A percentile compares a stretch with the other conserved stretches of the same genome.
Conservation (phyloP, 73 alveolate species). For the Stentor coeruleus region DNA sequence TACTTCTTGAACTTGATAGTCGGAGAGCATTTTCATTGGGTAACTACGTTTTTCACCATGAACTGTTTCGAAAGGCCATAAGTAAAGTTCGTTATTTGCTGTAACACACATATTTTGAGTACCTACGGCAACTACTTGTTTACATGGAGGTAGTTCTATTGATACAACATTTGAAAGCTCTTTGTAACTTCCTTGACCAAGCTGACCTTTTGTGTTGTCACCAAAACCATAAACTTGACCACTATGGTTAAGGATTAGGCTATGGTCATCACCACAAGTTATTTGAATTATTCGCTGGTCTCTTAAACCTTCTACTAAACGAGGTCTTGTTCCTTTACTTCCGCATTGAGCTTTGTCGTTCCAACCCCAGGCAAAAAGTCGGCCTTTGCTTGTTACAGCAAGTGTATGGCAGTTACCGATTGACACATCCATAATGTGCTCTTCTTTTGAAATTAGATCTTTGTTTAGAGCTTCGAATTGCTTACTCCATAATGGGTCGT, state of each 20-base stretch:
- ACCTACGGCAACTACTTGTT: slow-evolving; percentile 74
- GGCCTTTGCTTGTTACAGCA: slow-evolving; percentile 80
- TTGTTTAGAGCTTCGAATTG: background rate
- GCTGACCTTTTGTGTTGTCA: slow-evolving; percentile 80
- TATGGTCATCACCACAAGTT: slow-evolving; percentile 82
- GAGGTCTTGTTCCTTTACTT: background rate
- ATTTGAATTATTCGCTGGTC: slow-evolving; percentile 40
- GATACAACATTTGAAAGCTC: slow-evolving; percentile 27
- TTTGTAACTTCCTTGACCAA: slow-evolving; percentile 87
- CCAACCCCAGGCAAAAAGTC: slow-evolving; percentile 93
- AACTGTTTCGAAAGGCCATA: slow-evolving; percentile 88
- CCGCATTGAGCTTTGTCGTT: slow-evolving; percentile 26
- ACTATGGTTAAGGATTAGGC: slow-evolving; percentile 60
- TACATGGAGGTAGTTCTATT: slow-evolving; percentile 41
- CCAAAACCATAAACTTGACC: slow-evolving; percentile 81
- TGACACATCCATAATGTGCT: slow-evolving; percentile 61
- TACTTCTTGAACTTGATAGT: slow-evolving; percentile 68
- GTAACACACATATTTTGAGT: slow-evolving; percentile 68
- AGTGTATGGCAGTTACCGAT: slow-evolving; percentile 85
- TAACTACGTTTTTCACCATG: slow-evolving; percentile 58
- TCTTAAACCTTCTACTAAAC: background rate
- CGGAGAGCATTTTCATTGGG: slow-evolving; percentile 63
- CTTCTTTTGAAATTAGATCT: slow-evolving; percentile 49
- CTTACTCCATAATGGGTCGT: slow-evolving; percentile 8
- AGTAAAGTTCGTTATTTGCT: slow-evolving; percentile 69